A percentile compares a stretch with the other conserved stretches of the same genome.
phyloP scores from a whole-genome alignment of 306 rosid species.

The Fragaria iinumae region DNA sequence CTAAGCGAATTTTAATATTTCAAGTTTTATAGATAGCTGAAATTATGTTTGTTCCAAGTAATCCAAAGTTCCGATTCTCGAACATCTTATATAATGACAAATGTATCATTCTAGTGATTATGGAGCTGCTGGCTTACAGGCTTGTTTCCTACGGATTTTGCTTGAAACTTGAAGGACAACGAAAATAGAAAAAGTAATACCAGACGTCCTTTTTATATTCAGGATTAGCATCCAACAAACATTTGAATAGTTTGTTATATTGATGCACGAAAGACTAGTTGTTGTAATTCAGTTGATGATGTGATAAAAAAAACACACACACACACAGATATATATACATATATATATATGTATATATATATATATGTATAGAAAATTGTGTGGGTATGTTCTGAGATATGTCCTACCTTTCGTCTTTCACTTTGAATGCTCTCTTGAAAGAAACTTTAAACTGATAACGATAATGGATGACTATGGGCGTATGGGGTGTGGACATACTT shows the following conservation, averaged over 20 bases:
- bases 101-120: not conserved
- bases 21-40: not conserved
- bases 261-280: no score
- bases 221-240: not conserved
- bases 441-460: not conserved
- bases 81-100: not conserved
- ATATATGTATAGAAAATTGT: no score
- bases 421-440: not conserved
- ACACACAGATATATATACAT: no score
- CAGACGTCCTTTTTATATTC: not conserved
- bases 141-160: not conserved
- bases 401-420: not conserved
- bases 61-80: not conserved
- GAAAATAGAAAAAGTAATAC: not conserved
- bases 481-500: not conserved
- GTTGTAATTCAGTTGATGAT: no score
- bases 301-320: no score
- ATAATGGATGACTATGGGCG: not conserved
- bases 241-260: not conserved
- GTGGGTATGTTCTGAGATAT: no score
- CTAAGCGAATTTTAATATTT: not conserved
- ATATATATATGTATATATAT: no score
- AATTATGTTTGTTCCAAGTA: not conserved
- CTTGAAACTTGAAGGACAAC: not conserved
- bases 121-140: not conserved